Evolutionary conservation across 2,329 filamentous ascomycete species (phyloP).

Genomic region (Fusarium sp.): DNA sequence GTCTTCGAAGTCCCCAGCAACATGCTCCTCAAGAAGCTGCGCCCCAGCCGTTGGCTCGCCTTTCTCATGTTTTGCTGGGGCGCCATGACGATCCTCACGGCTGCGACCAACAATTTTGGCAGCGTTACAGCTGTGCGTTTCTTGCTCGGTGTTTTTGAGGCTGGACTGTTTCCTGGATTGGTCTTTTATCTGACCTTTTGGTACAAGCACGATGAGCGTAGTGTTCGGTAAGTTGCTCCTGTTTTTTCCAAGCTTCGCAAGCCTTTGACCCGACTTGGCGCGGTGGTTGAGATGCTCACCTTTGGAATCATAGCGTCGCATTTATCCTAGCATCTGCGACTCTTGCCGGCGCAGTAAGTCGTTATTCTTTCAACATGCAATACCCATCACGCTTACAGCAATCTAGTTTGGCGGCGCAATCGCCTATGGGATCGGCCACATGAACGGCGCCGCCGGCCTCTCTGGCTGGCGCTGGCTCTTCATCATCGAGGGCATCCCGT

Average conservation of each 20-base stretch:
- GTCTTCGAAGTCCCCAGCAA: slow-evolving; percentile 73
- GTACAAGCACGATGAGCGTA: slow-evolving; percentile 75
- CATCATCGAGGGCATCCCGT: slow-evolving; percentile 71
- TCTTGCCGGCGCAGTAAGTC: slow-evolving; percentile 67
- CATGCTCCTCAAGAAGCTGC: slow-evolving; percentile 70
- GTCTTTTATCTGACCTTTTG: slow-evolving; percentile 77
- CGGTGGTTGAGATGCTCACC: slow-evolving; percentile 21
- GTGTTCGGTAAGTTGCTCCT: slow-evolving; percentile 56
- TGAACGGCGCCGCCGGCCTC: slow-evolving; percentile 69
- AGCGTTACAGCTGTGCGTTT: slow-evolving; percentile 73
- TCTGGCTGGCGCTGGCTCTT: slow-evolving; percentile 75
- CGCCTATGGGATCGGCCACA: slow-evolving; percentile 75
- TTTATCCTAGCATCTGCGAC: slow-evolving; percentile 76
- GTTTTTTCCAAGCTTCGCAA: background rate
- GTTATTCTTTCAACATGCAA: too few relatives aligned
- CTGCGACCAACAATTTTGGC: slow-evolving; percentile 68
- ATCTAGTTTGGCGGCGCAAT: slow-evolving; percentile 71
- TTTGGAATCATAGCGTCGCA: slow-evolving; percentile 60
- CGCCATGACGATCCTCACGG: slow-evolving; percentile 72
- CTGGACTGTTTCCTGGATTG: slow-evolving; percentile 69
- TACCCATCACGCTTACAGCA: slow-evolving; percentile 2
- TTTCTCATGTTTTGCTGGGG: slow-evolving; percentile 75
- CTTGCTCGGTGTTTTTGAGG: slow-evolving; percentile 74
- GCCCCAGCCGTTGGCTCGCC: slow-evolving; percentile 70
- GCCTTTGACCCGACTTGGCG: slow-evolving; percentile 11